A percentile compares a stretch with the other conserved stretches of the same genome.
These are phyloP conservation scores for Candida ulmi DNA, from an alignment of 805 yeast genomes.

Conservation along the genomic window DNA sequence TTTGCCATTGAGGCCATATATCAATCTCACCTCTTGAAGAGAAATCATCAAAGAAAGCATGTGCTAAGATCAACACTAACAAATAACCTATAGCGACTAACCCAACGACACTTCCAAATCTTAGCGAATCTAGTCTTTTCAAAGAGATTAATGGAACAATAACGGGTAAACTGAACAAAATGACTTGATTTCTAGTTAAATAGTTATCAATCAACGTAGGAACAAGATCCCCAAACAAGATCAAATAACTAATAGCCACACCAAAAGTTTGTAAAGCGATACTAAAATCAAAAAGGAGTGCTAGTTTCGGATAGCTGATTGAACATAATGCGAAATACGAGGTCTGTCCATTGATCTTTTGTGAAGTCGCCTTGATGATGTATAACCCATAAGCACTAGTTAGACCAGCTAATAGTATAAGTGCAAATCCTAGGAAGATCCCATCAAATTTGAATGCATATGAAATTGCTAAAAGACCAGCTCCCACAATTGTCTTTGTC, in stretches of 20 bases:
- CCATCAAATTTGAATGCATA: slow-evolving; percentile 69
- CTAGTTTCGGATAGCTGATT: slow-evolving; percentile 64
- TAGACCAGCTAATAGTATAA: slow-evolving; percentile 56
- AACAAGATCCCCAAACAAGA: slow-evolving; percentile 71
- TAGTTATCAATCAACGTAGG: slow-evolving; percentile 49
- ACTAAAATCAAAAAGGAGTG: slow-evolving; percentile 68
- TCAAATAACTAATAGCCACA: slow-evolving; percentile 64
- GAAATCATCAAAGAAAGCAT: slow-evolving; percentile 40
- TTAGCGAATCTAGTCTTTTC: slow-evolving; percentile 60
- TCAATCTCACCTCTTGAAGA: slow-evolving; percentile 38
- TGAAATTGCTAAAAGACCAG: slow-evolving; percentile 75
- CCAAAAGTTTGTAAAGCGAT: slow-evolving; percentile 79
- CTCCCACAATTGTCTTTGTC: slow-evolving; percentile 74
- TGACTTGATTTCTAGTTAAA: slow-evolving; percentile 31
- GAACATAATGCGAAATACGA: slow-evolving; percentile 69
- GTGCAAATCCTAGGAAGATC: slow-evolving; percentile 45
- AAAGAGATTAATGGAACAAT: slow-evolving; percentile 61
- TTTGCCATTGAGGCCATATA: slow-evolving; percentile 35
- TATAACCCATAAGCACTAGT: slow-evolving; percentile 67
- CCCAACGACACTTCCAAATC: slow-evolving; percentile 67
- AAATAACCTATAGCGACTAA: slow-evolving; percentile 61
- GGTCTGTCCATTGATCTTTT: slow-evolving; percentile 48
- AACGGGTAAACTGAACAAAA: slow-evolving; percentile 43
- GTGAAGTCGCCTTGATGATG: slow-evolving; percentile 54
- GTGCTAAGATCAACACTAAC: slow-evolving; percentile 46